Evolutionary conservation across 78 protist genomes (phyloP), one percentile per base, ranked within the genome.

Genomic region (Dictyostelium citrinum): DNA sequence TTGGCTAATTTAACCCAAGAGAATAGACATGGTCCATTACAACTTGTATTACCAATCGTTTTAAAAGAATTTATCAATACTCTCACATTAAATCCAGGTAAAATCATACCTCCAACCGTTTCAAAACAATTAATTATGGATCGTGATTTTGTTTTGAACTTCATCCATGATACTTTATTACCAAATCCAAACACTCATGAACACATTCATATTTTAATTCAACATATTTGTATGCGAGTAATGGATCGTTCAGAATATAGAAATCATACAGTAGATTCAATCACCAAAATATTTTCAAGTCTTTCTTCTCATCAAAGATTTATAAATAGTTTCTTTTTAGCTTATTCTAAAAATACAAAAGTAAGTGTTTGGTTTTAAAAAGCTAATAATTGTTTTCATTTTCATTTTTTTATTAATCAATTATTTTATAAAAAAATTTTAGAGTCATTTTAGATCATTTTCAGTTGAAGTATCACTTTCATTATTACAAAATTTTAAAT

Each of bases 241-340:
- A 27, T 88, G 9, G 95, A 91, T 29, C 71, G 78, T 31, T 70
- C 95, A 16, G 95, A 91, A 43, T 91, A 91, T 37, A 31, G 90
- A 12, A 35, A 41, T 7, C 60, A 51, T 8, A 33, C 90, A 22
- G 90, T 91, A 8, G 45, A 41, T 6, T 41, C 84, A 5, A 35
- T 90, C 3, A 29, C 72, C 1, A 24, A 20, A 22, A 1, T 90
- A 6, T 46, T 82, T 3, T 14, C 41, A 5, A 22, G 12, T 22
- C 7, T 37, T 64, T 33, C 60, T 10, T 33, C 46, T 9, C 60
- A 77, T 49, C 22, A 29, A 31, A 5, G 71, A 68, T 39, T 68
- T 29, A 75, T 75, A 10, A 41, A 75, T n/a, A 64, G 75, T 31
- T 90, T 90, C 49, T 45, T 90, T 7, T 11, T 71, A 7, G 43